Evolutionary conservation across 768 basidiomycete genomes (phyloP).

Genomic region (Suillus sp.): DNA sequence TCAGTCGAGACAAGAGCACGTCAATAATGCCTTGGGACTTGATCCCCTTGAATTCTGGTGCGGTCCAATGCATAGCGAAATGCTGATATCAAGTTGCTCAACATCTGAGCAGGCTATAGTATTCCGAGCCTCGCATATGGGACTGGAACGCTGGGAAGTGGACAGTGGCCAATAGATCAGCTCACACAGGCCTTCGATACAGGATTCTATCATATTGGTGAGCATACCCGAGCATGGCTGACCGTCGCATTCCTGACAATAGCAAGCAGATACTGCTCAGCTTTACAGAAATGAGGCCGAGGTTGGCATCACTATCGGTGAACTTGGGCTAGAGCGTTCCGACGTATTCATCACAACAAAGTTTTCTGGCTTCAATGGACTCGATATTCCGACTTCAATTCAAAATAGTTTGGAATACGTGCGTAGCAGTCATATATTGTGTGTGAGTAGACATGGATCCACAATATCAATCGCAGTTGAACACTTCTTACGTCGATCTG

Average conservation of each 20-base stretch:
- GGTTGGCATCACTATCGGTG: conserved; percentile 37
- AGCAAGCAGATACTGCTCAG: conserved; percentile 57
- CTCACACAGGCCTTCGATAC: conserved; percentile 64
- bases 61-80: conserved; percentile 13
- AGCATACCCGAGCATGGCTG: conserved; percentile 18
- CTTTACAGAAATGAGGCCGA: conserved; percentile 60
- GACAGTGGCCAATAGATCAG: conserved; percentile 49
- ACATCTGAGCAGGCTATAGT: conserved; percentile 38
- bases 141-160: conserved; percentile 65
- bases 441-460: background rate
- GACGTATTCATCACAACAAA: conserved; percentile 71
- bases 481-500: conserved; percentile 64
- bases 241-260: background rate
- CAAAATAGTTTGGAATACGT: conserved; percentile 58
- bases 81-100: background rate
- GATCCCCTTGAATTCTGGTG: conserved; percentile 63
- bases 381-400: conserved; percentile 58
- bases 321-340: conserved; percentile 55
- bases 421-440: conserved; percentile 20
- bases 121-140: conserved; percentile 60
- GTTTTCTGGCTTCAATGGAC: conserved; percentile 51
- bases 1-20: background rate
- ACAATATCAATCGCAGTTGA: conserved; percentile 45
- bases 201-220: conserved; percentile 67
- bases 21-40: conserved; percentile 57